phyloP scores from a whole-genome alignment of 2,329 filamentous ascomycete genomes.

The Colletotrichum falcatum region DNA sequence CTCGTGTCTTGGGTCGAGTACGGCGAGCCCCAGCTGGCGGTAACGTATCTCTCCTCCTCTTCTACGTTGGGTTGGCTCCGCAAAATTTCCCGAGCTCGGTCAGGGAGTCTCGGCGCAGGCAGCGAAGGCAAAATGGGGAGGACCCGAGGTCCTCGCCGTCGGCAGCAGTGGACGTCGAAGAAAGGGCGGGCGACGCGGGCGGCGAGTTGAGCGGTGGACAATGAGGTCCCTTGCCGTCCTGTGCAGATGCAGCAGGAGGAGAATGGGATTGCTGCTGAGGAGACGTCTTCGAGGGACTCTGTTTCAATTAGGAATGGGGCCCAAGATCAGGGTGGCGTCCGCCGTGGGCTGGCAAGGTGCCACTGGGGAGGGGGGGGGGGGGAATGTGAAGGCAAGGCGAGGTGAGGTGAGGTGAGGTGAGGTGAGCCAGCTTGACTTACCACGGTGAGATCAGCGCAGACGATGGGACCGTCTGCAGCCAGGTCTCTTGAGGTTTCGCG shows the following conservation, averaged over 20 bases:
- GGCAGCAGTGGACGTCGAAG: conserved; percentile 72
- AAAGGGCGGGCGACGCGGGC: conserved; percentile 70
- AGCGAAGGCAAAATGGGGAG: conserved; percentile 69
- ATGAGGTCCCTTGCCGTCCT: conserved; percentile 63
- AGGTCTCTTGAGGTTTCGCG: conserved; percentile 59
- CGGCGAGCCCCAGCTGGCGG: conserved; percentile 92
- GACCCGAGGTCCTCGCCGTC: conserved; percentile 65
- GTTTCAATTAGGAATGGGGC: conserved; percentile 33
- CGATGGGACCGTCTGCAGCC: conserved; percentile 70
- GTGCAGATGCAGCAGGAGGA: conserved; percentile 72
- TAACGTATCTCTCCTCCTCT: conserved; percentile 65
- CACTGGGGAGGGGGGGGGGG: conserved; percentile 13
- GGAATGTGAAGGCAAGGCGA: conserved; percentile 17
- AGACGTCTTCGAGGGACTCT: conserved; percentile 67
- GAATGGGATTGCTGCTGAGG: conserved; percentile 60
- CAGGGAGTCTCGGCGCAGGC: conserved; percentile 68
- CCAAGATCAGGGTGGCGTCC: conserved; percentile 36
- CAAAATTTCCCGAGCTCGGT: conserved; percentile 66
- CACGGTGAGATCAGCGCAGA: conserved; percentile 72
- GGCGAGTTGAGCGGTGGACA: conserved; percentile 51
- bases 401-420: conserved; percentile 32
- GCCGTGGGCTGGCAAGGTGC: conserved; percentile 9
- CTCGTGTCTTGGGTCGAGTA: conserved; percentile 75
- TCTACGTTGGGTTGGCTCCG: conserved; percentile 62
- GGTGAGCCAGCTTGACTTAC: conserved; percentile 55